Conservation (phyloP, 495 filamentous ascomycete genomes). For the Penicillium malachiteum region DNA sequence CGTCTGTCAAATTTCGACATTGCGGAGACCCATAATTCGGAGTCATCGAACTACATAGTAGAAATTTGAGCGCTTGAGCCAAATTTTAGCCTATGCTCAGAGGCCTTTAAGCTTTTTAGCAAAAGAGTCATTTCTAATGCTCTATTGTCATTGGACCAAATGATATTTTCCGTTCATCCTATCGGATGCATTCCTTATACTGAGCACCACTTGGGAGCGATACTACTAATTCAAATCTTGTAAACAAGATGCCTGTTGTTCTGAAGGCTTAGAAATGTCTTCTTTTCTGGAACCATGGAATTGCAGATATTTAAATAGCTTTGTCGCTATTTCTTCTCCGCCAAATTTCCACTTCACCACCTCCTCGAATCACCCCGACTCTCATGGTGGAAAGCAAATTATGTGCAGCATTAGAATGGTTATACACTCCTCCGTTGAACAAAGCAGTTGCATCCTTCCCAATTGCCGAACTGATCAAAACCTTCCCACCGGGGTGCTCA, state of each 20-base stretch:
- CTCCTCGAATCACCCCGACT: conserved; percentile 84
- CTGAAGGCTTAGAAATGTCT: too few relatives aligned
- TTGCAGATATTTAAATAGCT: not conserved
- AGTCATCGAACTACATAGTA: not conserved
- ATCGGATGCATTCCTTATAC: not conserved
- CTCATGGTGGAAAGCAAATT: conserved; percentile 89
- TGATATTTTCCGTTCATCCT: not conserved
- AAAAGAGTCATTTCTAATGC: not conserved
- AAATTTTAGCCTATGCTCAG: not conserved
- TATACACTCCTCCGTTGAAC: conserved; percentile 94
- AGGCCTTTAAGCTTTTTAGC: not conserved
- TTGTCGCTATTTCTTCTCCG: not conserved
- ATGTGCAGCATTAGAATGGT: conserved; percentile 89
- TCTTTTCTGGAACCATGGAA: not conserved
- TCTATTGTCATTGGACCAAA: not conserved
- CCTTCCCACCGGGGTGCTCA: conserved; percentile 87
- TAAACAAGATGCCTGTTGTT: too few relatives aligned
- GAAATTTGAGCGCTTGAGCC: not conserved
- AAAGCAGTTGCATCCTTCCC: conserved; percentile 81
- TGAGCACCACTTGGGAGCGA: not conserved
- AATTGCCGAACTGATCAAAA: conserved; percentile 7
- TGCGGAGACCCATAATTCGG: not conserved
- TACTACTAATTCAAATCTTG: not conserved
- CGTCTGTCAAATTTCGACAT: not conserved
- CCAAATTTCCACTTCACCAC: conserved; percentile 94